phyloP scores from a whole-genome alignment of 495 filamentous ascomycete species.

The Penicillium egyptiacum region DNA sequence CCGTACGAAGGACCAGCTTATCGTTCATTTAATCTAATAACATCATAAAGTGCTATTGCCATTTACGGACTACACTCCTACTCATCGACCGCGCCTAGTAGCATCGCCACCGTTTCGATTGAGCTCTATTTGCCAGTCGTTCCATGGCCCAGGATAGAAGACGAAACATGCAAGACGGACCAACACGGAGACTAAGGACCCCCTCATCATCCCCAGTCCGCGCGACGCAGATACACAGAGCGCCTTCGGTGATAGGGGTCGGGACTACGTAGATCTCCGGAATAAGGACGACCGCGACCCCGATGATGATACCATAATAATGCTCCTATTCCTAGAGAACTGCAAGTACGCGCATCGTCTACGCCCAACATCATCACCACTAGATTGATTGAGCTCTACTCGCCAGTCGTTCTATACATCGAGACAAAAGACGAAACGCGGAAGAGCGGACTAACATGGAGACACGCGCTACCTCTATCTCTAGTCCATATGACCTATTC shows the following conservation, averaged over 20 bases:
- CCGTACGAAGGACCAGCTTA: slow-evolving; percentile 2
- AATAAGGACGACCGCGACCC: too few species aligned
- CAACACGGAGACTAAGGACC: not conserved
- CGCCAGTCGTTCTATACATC: not conserved
- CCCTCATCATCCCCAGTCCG: not conserved
- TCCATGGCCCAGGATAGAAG: not conserved
- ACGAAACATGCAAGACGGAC: not conserved
- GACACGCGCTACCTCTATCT: not conserved
- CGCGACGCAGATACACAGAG: not conserved
- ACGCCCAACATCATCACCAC: not conserved
- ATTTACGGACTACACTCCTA: not conserved
- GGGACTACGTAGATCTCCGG: too few species aligned
- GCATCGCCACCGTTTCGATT: too few species aligned
- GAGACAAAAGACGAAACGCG: not conserved
- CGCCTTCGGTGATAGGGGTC: too few species aligned
- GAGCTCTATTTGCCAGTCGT: not conserved
- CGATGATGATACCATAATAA: too few species aligned
- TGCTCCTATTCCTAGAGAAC: too few species aligned
- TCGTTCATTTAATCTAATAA: not conserved
- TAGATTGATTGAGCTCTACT: slow-evolving; percentile 1
- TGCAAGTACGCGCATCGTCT: not conserved
- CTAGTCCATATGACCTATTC: too few species aligned
- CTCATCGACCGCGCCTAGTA: too few species aligned
- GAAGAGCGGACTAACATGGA: not conserved
- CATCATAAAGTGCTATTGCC: not conserved